A percentile compares a stretch with the other conserved stretches of the same genome.
phyloP scores from a whole-genome alignment of 768 basidiomycete species.

The Leccinum arenicola region DNA sequence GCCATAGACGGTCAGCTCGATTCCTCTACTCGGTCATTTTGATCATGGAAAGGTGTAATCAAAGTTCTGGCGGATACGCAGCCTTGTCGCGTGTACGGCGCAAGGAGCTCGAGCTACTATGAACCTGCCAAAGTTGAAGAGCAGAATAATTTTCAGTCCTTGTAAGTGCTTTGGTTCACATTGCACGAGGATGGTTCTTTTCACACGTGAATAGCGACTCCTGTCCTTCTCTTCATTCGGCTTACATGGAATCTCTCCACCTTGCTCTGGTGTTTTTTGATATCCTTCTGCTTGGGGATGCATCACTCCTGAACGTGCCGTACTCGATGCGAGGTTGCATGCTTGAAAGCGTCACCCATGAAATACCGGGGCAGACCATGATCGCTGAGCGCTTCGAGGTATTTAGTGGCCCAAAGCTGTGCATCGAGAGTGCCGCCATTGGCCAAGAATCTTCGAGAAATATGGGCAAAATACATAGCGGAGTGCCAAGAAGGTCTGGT shows the following conservation, averaged over 20 bases:
- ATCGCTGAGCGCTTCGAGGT: too few relatives aligned
- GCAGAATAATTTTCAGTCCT: constrained; percentile 18
- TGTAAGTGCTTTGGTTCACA: constrained; percentile 12
- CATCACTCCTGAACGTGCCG: constrained; percentile 49
- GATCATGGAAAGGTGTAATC: constrained; percentile 3
- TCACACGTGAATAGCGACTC: constrained; percentile 28
- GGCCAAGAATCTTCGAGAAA: too few relatives aligned
- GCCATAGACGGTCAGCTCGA: constrained; percentile 64
- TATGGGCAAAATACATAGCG: too few relatives aligned
- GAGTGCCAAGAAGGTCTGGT: too few relatives aligned
- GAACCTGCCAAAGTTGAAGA: constrained; percentile 14
- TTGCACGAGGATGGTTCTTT: constrained; percentile 1
- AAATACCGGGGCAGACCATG: constrained; percentile 41
- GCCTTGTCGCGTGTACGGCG: constrained; percentile 57
- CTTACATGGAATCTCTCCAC: constrained; percentile 43
- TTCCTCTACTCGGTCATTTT: not conserved
- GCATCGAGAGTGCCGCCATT: too few relatives aligned
- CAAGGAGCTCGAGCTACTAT: constrained; percentile 44
- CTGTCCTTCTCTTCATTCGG: constrained; percentile 43
- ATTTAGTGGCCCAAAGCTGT: too few relatives aligned
- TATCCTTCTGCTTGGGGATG: constrained; percentile 64
- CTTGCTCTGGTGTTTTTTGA: constrained; percentile 89
- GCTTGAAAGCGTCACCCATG: constrained; percentile 55
- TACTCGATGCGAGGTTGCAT: constrained; percentile 59
- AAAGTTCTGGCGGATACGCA: constrained; percentile 79